These are phyloP conservation scores for Micromonas pusilla DNA, from an alignment of 139 green algal genomes.

Conservation along the genomic window DNA sequence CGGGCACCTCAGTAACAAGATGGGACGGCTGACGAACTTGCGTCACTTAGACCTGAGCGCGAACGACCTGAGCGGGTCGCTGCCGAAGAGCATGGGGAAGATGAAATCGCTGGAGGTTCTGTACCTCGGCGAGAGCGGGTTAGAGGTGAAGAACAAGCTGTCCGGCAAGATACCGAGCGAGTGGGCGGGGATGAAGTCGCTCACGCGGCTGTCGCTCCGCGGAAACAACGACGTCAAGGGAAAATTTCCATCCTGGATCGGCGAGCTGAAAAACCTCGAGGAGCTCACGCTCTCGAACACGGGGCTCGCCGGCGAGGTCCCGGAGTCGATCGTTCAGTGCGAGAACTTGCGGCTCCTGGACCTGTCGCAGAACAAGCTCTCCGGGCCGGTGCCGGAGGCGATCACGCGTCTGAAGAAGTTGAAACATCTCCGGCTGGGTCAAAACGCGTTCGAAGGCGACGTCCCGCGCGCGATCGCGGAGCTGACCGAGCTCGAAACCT, in stretches of 20 bases:
- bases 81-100: slow-evolving; percentile 1
- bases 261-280: not conserved
- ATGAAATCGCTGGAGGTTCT: slow-evolving; percentile 19
- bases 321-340: slow-evolving; percentile 1
- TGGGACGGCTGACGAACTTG: not conserved
- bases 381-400: not conserved
- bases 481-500: not conserved
- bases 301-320: not conserved
- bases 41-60: slow-evolving; percentile 15
- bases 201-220: slow-evolving; percentile 6
- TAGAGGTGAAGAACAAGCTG: slow-evolving; percentile 15
- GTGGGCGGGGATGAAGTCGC: slow-evolving; percentile 2
- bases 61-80: slow-evolving; percentile 6
- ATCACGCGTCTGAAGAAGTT: not conserved
- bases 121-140: not conserved
- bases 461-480: not conserved
- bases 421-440: not conserved
- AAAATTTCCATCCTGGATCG: not conserved
- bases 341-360: not conserved
- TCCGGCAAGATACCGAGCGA: not conserved
- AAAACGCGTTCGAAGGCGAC: slow-evolving; percentile 1
- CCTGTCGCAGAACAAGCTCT: slow-evolving; percentile 1
- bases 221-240: not conserved
- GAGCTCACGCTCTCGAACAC: slow-evolving; percentile 4
- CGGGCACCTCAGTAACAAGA: not conserved